Evolutionary conservation across 2,329 filamentous ascomycete genomes (phyloP), one percentile per base, ranked within the genome.

Genomic region (Alternaria brassicae): DNA sequence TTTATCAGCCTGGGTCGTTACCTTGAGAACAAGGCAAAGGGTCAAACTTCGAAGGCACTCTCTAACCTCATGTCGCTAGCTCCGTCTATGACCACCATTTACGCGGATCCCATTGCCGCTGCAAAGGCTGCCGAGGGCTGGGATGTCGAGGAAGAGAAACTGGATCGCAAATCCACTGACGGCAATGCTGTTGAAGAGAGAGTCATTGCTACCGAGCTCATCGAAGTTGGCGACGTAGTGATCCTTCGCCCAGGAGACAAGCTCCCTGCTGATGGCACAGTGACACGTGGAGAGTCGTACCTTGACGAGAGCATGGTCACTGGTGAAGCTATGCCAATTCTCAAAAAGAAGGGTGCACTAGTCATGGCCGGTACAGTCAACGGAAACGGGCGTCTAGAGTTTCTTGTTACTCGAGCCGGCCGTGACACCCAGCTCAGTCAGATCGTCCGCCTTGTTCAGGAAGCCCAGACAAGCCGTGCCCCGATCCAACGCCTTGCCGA

Each of bases 281-380:
- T 99, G 52, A 92, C 92, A 56, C 88, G 91, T 53, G 95, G 95
- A 30, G 92, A 97, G 78, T 96, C 92, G 34, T 97, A 96, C 72
- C 87, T 97, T 21, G 93, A 99, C 67, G 95, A 99, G 80, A 97
- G 93, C 74, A 98, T 98, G 94, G 93, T 99, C 48, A 99, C 95
- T 6, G 95, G 95, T 66, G 95, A 99, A 80, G 91, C 95, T 3
- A 94, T 97, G 86, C 94, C 95, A 0, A 93, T 98, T 34, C 88
- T 92, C 70, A 99, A 99, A 80, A 89, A 86, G 67, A 89, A 91
- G 70, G 92, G 91, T 8, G 88, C 88, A 67, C 80, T 86, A 41
- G 82, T 99, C 57, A 95, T 98, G 76, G 95, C 93, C 50, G 95
- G 95, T 28, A 98, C 95, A 2, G 94, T 99, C 72, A 99, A 99